These are phyloP conservation scores for Willaertia magna DNA, from an alignment of 208 protist species.

Conservation along the genomic window DNA sequence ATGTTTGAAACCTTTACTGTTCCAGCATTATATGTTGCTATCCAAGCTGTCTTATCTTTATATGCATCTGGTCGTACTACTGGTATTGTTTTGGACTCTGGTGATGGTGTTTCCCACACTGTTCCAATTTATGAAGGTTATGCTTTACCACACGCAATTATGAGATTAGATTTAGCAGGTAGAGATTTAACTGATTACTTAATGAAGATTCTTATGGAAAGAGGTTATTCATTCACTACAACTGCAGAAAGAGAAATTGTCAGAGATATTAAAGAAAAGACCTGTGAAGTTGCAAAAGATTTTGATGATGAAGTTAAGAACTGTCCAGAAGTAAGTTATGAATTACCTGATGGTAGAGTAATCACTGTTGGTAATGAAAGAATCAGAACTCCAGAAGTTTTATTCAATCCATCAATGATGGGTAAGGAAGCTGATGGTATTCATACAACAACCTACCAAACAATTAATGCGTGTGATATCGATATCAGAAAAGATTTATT, in stretches of 20 bases:
- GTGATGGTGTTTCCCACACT: conserved; percentile 95
- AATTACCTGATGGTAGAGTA: conserved; percentile 73
- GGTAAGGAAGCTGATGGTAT: conserved; percentile 36
- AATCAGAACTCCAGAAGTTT: conserved; percentile 74
- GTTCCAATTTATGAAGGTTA: conserved; percentile 94
- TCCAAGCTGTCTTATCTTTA: conserved; percentile 76
- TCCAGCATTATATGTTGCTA: conserved; percentile 70
- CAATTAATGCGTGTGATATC: conserved; percentile 70
- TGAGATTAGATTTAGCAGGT: conserved; percentile 85
- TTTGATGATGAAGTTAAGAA: neutral
- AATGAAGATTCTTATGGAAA: conserved; percentile 65
- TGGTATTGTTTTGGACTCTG: conserved; percentile 96
- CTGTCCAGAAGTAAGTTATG: neutral
- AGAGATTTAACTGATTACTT: too few species aligned
- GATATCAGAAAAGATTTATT: conserved; percentile 67
- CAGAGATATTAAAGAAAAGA: conserved; percentile 53
- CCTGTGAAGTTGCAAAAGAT: neutral
- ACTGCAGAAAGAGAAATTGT: conserved; percentile 2
- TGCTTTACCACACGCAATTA: conserved; percentile 51
- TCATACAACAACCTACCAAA: conserved; percentile 51
- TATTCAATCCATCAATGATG: conserved; percentile 75
- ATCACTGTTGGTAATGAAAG: conserved; percentile 79
- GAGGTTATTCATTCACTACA: conserved; percentile 77
- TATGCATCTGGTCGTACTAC: conserved; percentile 90
- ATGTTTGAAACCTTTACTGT: conserved; percentile 40